Percentiles rank a stretch among this genome's conserved stretches.
These are phyloP conservation scores for Domatiomyces globalis DNA, from an alignment of 2,329 filamentous ascomycete genomes.

Conservation along the genomic window DNA sequence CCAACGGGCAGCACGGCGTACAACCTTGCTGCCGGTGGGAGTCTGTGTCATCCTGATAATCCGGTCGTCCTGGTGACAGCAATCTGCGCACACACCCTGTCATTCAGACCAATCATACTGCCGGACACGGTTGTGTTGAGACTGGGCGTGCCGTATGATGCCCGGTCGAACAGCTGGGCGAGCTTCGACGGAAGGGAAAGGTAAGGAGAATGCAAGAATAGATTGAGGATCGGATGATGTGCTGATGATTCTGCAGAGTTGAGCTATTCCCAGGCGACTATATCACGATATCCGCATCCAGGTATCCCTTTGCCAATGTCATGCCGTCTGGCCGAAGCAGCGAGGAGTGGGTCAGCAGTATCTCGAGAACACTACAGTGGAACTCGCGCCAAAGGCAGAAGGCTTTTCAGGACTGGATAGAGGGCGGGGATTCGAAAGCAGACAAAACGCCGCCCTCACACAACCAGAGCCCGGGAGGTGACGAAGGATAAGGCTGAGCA, in stretches of 20 bases:
- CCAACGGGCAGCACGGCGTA: slow-evolving; percentile 92
- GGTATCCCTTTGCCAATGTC: slow-evolving; percentile 39
- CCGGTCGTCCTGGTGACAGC: slow-evolving; percentile 89
- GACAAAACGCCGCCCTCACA: neutral
- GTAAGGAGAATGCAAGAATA: slow-evolving; percentile 20
- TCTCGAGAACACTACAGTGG: slow-evolving; percentile 38
- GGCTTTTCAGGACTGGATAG: slow-evolving; percentile 21
- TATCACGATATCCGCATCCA: slow-evolving; percentile 37
- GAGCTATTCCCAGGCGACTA: slow-evolving; percentile 38
- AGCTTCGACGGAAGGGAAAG: slow-evolving; percentile 91
- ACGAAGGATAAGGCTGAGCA: neutral
- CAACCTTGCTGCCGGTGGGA: slow-evolving; percentile 89
- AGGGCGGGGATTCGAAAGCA: slow-evolving; percentile 4
- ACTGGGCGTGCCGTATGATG: slow-evolving; percentile 87
- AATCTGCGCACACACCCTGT: slow-evolving; percentile 88
- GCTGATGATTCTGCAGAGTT: slow-evolving; percentile 22
- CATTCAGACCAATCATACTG: slow-evolving; percentile 89
- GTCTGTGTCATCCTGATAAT: slow-evolving; percentile 88
- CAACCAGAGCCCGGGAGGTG: neutral
- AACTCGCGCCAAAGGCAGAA: slow-evolving; percentile 36
- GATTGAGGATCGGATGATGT: neutral
- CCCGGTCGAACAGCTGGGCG: slow-evolving; percentile 83
- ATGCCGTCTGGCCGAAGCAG: slow-evolving; percentile 30
- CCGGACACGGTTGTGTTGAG: slow-evolving; percentile 91
- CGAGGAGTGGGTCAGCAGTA: slow-evolving; percentile 38